Base-by-base conservation (phyloP, 202 grass and related monocot species). In the Miscanthus sacchariflorus region DNA sequence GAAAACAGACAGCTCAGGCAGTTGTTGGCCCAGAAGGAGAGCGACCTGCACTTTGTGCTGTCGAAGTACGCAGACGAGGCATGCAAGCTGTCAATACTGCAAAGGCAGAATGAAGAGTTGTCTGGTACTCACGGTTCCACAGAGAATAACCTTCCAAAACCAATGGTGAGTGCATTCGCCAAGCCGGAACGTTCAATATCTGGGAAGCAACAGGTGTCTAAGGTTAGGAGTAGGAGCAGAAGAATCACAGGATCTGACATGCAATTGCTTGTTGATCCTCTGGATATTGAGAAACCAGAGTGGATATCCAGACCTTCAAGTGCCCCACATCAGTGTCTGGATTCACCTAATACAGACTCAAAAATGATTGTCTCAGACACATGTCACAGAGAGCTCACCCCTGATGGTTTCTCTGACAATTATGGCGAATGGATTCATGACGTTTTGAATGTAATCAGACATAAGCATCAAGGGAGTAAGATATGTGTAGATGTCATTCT, bases 1-100 rank as follows among this genome's bases (percentile, higher is more conserved):
- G 95, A 97, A 88, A 97, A 90, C 56, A 97, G 75, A 19, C 74
- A 91, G 59, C 83, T 94, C 69, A 94, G 84, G 81, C 88, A 97
- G 83, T 52, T 88, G 25, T 75, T 97, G 44, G 77, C 82, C 78
- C 87, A 83, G 76, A 88, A 88, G 68, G 91, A 97, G 43, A 83
- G 82, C 76, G 92, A 93, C 50, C 63, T 89, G 44, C 85, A 86
- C 42, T 81, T 66, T 87, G 35, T 68, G 58, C 24, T 69, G 45
- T 74, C 43, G 17, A 83, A 75, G 24, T 76, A 85, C 6, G 70
- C 63, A 14, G 88, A 81, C 7, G 82, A 85, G 69, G 77, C 88
- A 68, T 81, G 76, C 82, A 89, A 76, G 82, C 12, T 76, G 46
- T 85, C 82, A 81, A 64, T 61, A 68, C 69, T 48, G 18, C 83